phyloP scores from a whole-genome alignment of 345 rosid species.

The Salix caprea region DNA sequence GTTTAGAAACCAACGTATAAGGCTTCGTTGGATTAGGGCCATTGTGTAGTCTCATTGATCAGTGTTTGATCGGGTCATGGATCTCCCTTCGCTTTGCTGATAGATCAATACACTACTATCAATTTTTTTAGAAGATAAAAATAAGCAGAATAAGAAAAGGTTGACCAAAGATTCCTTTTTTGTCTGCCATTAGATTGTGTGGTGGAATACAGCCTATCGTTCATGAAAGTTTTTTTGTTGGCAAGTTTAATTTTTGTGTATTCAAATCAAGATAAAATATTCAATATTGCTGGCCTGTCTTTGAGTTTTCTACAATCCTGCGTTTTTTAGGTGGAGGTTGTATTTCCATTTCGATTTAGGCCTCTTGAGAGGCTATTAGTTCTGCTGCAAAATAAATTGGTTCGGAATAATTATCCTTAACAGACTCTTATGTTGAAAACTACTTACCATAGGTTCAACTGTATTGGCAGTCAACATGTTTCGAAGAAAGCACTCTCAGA shows the following conservation, averaged over 20 bases:
- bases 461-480: constrained; percentile 37
- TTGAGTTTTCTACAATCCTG: neutral
- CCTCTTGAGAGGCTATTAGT: neutral
- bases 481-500: constrained; percentile 46
- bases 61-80: neutral
- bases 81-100: neutral
- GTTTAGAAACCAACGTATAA: neutral
- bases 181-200: neutral
- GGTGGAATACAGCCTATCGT: neutral
- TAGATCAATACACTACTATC: neutral
- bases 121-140: neutral
- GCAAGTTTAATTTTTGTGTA: neutral
- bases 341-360: neutral
- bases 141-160: neutral
- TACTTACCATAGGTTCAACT: constrained; percentile 1
- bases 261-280: neutral
- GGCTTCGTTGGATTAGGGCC: neutral
- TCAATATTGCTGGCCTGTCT: neutral
- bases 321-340: neutral
- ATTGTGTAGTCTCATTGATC: neutral
- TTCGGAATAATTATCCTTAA: neutral
- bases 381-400: neutral
- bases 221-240: neutral
- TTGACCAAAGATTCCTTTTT: neutral
- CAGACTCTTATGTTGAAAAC: no score